Evolutionary conservation across 768 basidiomycete species (phyloP), one percentile per base, ranked within the genome.

Genomic region (Serpula lacrymans): DNA sequence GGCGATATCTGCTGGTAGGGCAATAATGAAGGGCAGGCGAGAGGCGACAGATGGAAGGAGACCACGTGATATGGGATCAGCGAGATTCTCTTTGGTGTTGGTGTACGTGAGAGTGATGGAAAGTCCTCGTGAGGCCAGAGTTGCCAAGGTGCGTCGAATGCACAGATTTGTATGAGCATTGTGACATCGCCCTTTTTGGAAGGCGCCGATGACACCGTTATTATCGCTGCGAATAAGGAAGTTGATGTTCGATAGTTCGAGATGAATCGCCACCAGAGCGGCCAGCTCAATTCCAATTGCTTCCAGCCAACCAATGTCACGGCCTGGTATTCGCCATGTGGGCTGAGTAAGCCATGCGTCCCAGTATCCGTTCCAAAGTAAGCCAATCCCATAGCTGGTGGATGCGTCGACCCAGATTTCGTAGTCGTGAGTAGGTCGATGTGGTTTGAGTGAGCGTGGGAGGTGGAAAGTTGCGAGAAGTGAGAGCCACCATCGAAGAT

Each of bases 341-440:
- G 29, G 26, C 1, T 2, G 4, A 0, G 61, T 49, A 10, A 29
- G 30, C 50, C 54, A 68, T 0, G 60, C 56, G 8, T 48, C 57
- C 66, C 67, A 72, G 2, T 25, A 16, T 1, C 34, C 36, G 1
- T 46, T 47, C 7, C 60, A 31, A 5, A 63, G 22, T 4, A 71
- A 23, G 1, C 71, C 69, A 22, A 73, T 61, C 8, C 70, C 70
- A 60, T 61, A 70, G 0, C 48, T 52, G 0, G 67, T 70, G 1
- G 64, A 68, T 0, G 66, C 65, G 39, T 70, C 68, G 4, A 67
- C 64, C 28, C 32, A 69, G 7, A 69, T 35, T 1, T 40, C 41
- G 2, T 52, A 29, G 28, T 58, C 52, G 1, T 13, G 22, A 0
- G 46, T 13, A 1, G 44, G 41, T 1, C 23, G 29, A 17, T 25